Conservation (phyloP, 345 rosid genomes). For the Camelina sativa region DNA sequence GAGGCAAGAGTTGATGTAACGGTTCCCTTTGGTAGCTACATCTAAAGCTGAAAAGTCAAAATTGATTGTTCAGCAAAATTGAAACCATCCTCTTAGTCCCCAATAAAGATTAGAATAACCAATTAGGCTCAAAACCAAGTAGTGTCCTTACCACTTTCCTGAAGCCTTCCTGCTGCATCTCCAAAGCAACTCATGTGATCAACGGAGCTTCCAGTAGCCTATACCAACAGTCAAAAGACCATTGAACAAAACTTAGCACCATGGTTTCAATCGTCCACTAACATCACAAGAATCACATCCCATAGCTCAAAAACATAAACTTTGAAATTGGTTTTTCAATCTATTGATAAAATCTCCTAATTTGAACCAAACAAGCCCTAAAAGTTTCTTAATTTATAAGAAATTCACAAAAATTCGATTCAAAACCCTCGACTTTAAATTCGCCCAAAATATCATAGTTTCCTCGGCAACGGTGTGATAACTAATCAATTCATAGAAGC, state of each 20-base stretch:
- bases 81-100: not conserved
- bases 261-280: conserved; percentile 1
- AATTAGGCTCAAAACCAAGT: not conserved
- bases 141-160: conserved; percentile 61
- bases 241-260: not conserved
- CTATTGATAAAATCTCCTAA: conserved; percentile 8
- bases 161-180: conserved; percentile 80
- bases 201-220: conserved; percentile 72
- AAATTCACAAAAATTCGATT: conserved; percentile 20
- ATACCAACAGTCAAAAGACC: not conserved
- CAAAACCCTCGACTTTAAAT: not conserved
- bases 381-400: conserved; percentile 4
- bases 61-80: too few relatives aligned
- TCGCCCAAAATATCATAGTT: not conserved
- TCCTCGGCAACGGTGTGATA: conserved; percentile 15
- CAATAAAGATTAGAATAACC: not conserved
- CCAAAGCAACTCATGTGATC: conserved; percentile 88
- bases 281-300: conserved; percentile 1
- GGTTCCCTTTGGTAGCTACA: conserved; percentile 90
- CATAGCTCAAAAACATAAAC: conserved; percentile 10
- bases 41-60: conserved; percentile 62
- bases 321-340: not conserved
- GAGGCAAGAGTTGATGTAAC: conserved; percentile 89
- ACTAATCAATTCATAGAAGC: not conserved
- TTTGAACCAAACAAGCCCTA: not conserved